These are phyloP conservation scores for Geranium incanum DNA, from an alignment of 441 rosid species.

Conservation along the genomic window DNA sequence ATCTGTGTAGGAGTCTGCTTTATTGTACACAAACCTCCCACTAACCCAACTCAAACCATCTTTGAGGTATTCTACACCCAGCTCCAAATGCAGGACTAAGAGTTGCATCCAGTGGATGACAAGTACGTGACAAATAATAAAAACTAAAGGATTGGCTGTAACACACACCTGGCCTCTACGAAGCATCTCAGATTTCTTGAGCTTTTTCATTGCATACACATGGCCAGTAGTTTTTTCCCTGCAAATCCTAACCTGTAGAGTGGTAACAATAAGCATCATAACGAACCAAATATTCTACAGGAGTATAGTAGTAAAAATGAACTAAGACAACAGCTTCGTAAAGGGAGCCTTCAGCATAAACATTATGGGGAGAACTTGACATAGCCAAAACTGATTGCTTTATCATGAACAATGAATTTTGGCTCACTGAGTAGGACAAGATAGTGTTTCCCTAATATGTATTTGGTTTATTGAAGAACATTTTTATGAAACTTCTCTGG, in stretches of 20 bases:
- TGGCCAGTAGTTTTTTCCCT: conserved; percentile 21
- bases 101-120: background rate
- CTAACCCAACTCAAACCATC: background rate
- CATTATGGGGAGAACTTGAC: background rate
- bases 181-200: conserved; percentile 18
- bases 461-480: background rate
- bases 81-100: background rate
- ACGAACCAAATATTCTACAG: background rate
- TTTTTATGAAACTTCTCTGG: background rate
- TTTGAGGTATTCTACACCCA: background rate
- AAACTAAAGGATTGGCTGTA: background rate
- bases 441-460: background rate
- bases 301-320: background rate
- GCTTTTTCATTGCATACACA: conserved; percentile 22
- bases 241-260: conserved; percentile 26
- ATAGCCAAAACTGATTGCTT: background rate
- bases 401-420: background rate
- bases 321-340: background rate
- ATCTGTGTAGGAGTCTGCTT: background rate
- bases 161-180: conserved; percentile 25
- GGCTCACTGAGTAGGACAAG: background rate
- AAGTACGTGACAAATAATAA: background rate
- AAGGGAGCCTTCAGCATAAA: background rate
- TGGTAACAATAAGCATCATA: background rate
- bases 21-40: background rate